Base-by-base conservation (phyloP, 2,329 filamentous ascomycete species). In the Knufia fluminis region DNA sequence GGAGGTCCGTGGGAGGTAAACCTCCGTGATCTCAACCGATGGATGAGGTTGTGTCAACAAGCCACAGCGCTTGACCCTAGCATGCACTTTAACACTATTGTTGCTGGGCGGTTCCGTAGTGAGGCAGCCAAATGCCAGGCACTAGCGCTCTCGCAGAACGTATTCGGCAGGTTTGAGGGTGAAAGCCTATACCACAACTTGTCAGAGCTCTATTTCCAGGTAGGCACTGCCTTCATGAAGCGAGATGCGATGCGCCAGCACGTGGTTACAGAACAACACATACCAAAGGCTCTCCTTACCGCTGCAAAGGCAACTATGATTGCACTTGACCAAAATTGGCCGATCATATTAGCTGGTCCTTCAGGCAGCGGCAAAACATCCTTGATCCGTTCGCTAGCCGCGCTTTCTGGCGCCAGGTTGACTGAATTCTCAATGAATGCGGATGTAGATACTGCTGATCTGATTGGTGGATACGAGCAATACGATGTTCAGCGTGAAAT, bases 391-490 rank as follows among this genome's bases (percentile, higher is more conserved):
- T 83, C 91, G 55, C 74, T 95, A 23, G 90, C 92, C n/a, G 82
- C 85, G 10, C 69, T 85, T 20, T 79, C 80, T 36, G 92, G 92
- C 20, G 84, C 84, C 49, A 74, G 80, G 1, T 71, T 97, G 2
- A 78, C 90, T 26, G 85, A 88, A 14, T 86, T 97, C 59, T 82
- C 90, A 0, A 80, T 98, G 68, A 98, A 95, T 62, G 84, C 90
- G 4, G 94, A 98, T 60, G 86, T 95, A 39, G 92, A 98, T 65
- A 90, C 91, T 1, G 95, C 95, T 82, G 92, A 98, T 66, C 79
- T 98, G 49, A 87, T 98, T 50, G 92, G 92, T 61, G 92, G 92
- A 0, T 98, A 95, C 62, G 92, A 98, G 65, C 92, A 98, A 67
- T 82, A 87, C 16, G 92, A 98, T 63, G 81, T 86, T 19, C 75